Base-by-base conservation (phyloP, 345 rosid genomes). In the Aethionema arabicum region DNA sequence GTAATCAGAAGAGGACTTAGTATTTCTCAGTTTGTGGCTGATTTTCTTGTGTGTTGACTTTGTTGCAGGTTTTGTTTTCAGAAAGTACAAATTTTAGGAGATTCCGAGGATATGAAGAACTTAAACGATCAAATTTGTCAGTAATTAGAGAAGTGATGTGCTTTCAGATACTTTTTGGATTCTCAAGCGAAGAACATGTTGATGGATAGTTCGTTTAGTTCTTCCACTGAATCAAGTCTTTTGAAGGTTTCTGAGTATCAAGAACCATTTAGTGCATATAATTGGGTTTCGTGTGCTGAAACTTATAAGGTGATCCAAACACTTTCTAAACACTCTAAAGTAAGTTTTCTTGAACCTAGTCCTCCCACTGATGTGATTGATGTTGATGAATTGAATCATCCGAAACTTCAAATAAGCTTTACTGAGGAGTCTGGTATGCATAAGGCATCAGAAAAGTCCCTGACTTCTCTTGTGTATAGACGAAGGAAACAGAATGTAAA, bases 291-390 rank as follows among this genome's bases (percentile, higher is more conserved):
- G 32, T 70, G 52, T 57, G 33, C 66, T 72, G 78, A 64, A 66
- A 72, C 72, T 59, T 72, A 55, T 72, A 77, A 82, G 79, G 84
- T 85, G 87, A 80, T 73, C 76, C 72, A 69, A 38, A 78, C 76
- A 77, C 71, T 66, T 67, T 59, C 67, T 50, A 73, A 72, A 49
- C 72, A 65, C 52, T 74, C 74, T 61, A 61, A 45, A 16, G 55
- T 56, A 69, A 70, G 77, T 72, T 67, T 73, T 65, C 51, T 32
- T 73, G 72, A 72, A 63, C 76, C 65, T 72, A 57, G 53, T 70
- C 63, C 73, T 50, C 62, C 65, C 42, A 35, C 74, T 41, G 78
- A 60, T 60, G 72, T 61, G 48, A 65, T 64, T 69, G 63, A 57
- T 31, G 73, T 67, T 49, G 76, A 76, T 56, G 59, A 59, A 68